phyloP scores from a whole-genome alignment of 2,329 filamentous ascomycete genomes.

The Waltergamsia citrina region DNA sequence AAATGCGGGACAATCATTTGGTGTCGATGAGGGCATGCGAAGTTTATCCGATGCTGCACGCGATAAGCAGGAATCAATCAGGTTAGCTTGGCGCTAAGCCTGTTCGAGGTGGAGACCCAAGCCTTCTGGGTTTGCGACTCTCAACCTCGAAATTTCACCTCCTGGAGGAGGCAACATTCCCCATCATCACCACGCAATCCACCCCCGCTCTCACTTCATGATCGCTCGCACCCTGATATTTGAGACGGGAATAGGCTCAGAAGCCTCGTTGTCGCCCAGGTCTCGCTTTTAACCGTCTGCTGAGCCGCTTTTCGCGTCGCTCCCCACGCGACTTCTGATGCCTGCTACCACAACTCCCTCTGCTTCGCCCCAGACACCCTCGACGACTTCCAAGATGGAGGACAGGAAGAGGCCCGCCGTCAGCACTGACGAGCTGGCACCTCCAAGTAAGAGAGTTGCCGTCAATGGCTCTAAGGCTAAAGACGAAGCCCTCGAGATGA shows the following conservation, averaged over 20 bases:
- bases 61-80: conserved; percentile 10
- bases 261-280: conserved; percentile 9
- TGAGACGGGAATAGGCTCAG: conserved; percentile 24
- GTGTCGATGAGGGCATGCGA: too few species aligned
- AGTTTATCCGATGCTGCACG: conserved; percentile 4
- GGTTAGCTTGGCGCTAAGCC: conserved; percentile 24
- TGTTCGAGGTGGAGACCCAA: conserved; percentile 21
- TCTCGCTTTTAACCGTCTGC: neutral
- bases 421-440: conserved; percentile 70
- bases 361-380: conserved; percentile 60
- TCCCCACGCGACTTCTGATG: conserved; percentile 57
- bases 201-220: conserved; percentile 23
- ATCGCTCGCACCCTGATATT: conserved; percentile 19
- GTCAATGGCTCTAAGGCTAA: conserved; percentile 64
- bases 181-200: conserved; percentile 21
- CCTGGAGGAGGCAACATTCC: conserved; percentile 22
- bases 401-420: conserved; percentile 94
- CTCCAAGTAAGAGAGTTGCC: conserved; percentile 85
- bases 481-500: conserved; percentile 44
- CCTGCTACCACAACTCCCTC: conserved; percentile 69
- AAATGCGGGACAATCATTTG: too few species aligned
- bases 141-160: conserved; percentile 36
- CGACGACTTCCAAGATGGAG: conserved; percentile 92
- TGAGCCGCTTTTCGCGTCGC: conserved; percentile 2
- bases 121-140: conserved; percentile 26